Evolutionary conservation across 2,329 filamentous ascomycete genomes (phyloP), one percentile per base, ranked within the genome.

Genomic region (Chaetomiaceae sp.): DNA sequence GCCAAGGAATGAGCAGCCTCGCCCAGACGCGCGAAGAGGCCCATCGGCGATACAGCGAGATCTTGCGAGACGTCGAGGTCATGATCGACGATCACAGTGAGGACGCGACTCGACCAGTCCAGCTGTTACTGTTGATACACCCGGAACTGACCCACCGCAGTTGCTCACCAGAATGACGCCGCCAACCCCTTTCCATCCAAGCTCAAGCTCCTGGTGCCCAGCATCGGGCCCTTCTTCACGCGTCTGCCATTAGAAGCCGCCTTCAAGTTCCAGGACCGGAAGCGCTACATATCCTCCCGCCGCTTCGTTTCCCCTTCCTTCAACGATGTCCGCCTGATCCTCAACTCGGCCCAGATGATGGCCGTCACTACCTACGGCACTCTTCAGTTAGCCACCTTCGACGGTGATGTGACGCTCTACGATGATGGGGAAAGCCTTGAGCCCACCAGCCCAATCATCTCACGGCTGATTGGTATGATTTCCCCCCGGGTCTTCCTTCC

Each of bases 371-470:
- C 79, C 19, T 71, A 73, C 36, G 83, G 85, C 18, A 76, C 80
- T 4, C 75, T 96, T 8, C 82, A 93, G 57, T 76, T 98, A 4
- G 84, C 95, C 44, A 98, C 93, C 0, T 98, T 98, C 63, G 93
- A 98, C 65, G 93, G 93, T 66, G 93, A 98, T 67, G 89, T 98
- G 41, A 98, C 93, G 1, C 75, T 98, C 18, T 98, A 98, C 64
- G 86, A 89, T 47, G 86, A 98, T 60, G 93, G 93, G 11, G 76
- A 88, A 58, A 87, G 81, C 53, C 73, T 98, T 8, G 81, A 83
- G 45, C 73, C 82, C 0, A 74, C 79, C 14, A 95, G 86, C 62
- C 86, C 88, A 0, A 81, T 95, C 14, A 89, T 97, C 43, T 70
- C 76, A 1, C 70, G 75, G 22, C 72, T 83, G 30, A 63, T 83